phyloP scores from a whole-genome alignment of 139 green algal genomes.

The Zygnema circumcarinatum region DNA sequence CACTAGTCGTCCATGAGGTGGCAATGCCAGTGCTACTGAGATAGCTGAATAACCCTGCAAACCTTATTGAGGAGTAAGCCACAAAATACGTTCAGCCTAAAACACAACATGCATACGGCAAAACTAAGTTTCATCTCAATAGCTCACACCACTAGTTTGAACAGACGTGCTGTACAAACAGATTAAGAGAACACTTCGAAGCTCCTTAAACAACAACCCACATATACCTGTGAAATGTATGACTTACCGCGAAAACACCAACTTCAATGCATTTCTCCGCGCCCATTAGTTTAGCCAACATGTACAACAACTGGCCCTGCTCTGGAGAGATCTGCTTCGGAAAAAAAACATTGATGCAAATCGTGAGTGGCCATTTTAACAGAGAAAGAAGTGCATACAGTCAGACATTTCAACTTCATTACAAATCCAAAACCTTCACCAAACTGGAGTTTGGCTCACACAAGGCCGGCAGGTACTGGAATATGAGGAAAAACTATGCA shows the following conservation, averaged over 20 bases:
- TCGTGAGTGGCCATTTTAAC: too few relatives aligned
- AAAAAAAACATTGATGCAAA: not conserved
- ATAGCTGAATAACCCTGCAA: conserved; percentile 59
- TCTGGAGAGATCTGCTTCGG: conserved; percentile 33
- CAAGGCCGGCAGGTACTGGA: not conserved
- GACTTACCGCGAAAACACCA: conserved; percentile 59
- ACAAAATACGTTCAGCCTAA: not conserved
- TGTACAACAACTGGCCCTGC: conserved; percentile 54
- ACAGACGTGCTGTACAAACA: too few relatives aligned
- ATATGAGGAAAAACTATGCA: not conserved
- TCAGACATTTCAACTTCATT: not conserved
- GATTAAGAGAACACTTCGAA: too few relatives aligned
- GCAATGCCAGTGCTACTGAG: conserved; percentile 57
- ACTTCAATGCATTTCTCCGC: conserved; percentile 58
- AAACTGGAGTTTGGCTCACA: not conserved
- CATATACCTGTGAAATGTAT: too few relatives aligned
- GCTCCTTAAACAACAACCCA: too few relatives aligned
- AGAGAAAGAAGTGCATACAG: not conserved
- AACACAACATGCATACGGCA: not conserved
- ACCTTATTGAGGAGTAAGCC: too few relatives aligned
- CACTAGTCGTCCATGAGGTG: conserved; percentile 52
- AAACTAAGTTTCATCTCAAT: not conserved
- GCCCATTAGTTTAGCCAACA: conserved; percentile 63
- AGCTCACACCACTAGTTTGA: not conserved
- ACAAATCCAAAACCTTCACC: not conserved